phyloP scores from a whole-genome alignment of 1,284 basidiomycete genomes.

The Trametes sp. region DNA sequence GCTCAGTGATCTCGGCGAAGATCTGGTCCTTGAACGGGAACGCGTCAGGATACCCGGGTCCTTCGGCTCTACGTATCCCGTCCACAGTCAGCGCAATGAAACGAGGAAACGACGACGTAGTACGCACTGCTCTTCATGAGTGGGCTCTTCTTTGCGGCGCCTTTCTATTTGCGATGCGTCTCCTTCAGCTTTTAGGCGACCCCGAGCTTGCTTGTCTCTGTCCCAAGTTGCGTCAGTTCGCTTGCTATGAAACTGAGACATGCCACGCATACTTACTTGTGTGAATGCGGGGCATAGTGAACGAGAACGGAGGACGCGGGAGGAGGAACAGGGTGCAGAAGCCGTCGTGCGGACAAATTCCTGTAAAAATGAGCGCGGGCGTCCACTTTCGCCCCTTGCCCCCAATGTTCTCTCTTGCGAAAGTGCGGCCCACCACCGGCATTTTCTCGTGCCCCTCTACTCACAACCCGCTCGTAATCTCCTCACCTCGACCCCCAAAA shows the following conservation, averaged over 20 bases:
- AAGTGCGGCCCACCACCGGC: no score
- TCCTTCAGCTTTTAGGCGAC: conserved; percentile 85
- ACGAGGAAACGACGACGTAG: conserved; percentile 14
- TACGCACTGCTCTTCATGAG: conserved; percentile 92
- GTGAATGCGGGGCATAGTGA: conserved; percentile 76
- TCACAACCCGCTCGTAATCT: no score
- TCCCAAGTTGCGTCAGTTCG: conserved; percentile 13
- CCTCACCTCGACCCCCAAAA: no score
- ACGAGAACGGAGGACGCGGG: neutral
- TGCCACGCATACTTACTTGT: conserved; percentile 60
- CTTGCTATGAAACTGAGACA: no score
- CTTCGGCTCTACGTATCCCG: conserved; percentile 63
- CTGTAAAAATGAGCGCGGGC: neutral
- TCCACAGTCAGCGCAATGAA: conserved; percentile 4
- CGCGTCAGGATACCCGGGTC: conserved; percentile 96
- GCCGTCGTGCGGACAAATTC: conserved; percentile 25
- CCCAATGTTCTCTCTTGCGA: no score
- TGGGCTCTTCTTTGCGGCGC: conserved; percentile 82
- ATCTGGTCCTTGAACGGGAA: conserved; percentile 99
- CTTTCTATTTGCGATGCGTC: conserved; percentile 73
- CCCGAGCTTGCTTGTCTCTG: conserved; percentile 88
- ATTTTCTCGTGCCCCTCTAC: no score
- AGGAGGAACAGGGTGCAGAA: neutral
- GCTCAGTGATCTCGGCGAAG: conserved; percentile 87
- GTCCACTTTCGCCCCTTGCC: neutral